Conservation (phyloP, 345 rosid genomes). For the Hypericum perforatum region DNA sequence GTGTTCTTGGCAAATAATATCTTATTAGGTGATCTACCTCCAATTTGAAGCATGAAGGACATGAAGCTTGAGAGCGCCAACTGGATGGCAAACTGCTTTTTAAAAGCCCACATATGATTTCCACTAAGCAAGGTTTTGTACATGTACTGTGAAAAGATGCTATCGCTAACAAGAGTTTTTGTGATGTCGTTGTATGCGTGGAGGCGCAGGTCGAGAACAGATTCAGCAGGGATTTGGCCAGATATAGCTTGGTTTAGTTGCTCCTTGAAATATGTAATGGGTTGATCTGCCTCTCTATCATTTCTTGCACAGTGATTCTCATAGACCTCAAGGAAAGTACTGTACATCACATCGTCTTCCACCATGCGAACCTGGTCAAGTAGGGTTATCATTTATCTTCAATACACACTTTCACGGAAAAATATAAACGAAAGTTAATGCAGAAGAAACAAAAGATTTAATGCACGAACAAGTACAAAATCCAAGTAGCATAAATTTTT, state of each 20-base stretch:
- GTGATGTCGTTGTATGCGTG: conserved; percentile 84
- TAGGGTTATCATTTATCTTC: background rate
- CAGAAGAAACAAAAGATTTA: background rate
- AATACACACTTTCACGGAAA: background rate
- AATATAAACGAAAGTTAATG: background rate
- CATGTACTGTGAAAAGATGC: conserved; percentile 93
- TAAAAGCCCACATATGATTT: conserved; percentile 96
- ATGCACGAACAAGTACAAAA: background rate
- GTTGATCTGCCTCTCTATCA: conserved; percentile 85
- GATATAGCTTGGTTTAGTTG: conserved; percentile 88
- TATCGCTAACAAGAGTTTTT: conserved; percentile 56
- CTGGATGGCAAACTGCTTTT: conserved; percentile 94
- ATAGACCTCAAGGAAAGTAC: conserved; percentile 93
- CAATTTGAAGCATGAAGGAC: conserved; percentile 96
- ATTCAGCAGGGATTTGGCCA: conserved; percentile 79
- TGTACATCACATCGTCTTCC: conserved; percentile 95
- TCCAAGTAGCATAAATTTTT: background rate
- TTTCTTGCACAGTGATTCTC: conserved; percentile 95
- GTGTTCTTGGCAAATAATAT: conserved; percentile 95
- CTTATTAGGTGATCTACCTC: conserved; percentile 97
- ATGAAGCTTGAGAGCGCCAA: conserved; percentile 95
- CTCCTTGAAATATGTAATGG: conserved; percentile 85
- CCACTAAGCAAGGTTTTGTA: conserved; percentile 79
- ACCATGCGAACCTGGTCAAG: conserved; percentile 86
- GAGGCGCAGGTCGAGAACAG: conserved; percentile 85